Evolutionary conservation across 768 basidiomycete genomes (phyloP).

Genomic region (Auriscalpium orientale): DNA sequence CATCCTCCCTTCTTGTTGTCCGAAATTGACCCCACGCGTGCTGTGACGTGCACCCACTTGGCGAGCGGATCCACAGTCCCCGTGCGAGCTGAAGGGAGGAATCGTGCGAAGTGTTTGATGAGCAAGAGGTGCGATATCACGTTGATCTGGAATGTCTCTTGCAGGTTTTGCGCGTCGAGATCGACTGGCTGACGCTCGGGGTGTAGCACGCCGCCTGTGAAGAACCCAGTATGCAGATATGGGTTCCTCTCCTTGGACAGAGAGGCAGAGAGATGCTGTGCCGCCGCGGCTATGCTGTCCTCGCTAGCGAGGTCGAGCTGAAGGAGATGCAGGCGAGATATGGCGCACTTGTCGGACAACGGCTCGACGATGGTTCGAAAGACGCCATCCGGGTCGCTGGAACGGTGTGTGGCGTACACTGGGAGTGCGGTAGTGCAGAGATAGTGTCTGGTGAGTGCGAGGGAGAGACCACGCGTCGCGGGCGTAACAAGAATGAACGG

Average conservation of each 20-base stretch:
- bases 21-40: conserved; percentile 50
- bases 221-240: conserved; percentile 46
- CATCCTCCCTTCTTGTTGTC: conserved; percentile 54
- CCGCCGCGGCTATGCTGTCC: conserved; percentile 40
- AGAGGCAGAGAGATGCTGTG: conserved; percentile 30
- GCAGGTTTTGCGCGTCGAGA: conserved; percentile 33
- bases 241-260: conserved; percentile 28
- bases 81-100: conserved; percentile 34
- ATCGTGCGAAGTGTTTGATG: conserved; percentile 56
- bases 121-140: conserved; percentile 51
- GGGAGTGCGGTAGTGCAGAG: conserved; percentile 42
- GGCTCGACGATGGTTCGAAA: conserved; percentile 35
- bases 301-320: conserved; percentile 46
- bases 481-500: conserved; percentile 50
- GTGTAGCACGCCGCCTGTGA: conserved; percentile 46
- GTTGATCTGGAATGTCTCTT: conserved; percentile 47
- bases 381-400: conserved; percentile 27
- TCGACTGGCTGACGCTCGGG: conserved; percentile 49
- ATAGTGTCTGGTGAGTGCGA: conserved; percentile 47
- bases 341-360: conserved; percentile 33
- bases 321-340: conserved; percentile 36
- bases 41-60: conserved; percentile 55
- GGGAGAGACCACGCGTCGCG: conserved; percentile 48
- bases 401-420: conserved; percentile 49
- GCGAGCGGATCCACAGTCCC: conserved; percentile 22